Percentiles rank a stretch among this genome's conserved stretches.
Conservation (phyloP, 2,329 filamentous ascomycete genomes). For the Ophiostoma pallidulum region DNA sequence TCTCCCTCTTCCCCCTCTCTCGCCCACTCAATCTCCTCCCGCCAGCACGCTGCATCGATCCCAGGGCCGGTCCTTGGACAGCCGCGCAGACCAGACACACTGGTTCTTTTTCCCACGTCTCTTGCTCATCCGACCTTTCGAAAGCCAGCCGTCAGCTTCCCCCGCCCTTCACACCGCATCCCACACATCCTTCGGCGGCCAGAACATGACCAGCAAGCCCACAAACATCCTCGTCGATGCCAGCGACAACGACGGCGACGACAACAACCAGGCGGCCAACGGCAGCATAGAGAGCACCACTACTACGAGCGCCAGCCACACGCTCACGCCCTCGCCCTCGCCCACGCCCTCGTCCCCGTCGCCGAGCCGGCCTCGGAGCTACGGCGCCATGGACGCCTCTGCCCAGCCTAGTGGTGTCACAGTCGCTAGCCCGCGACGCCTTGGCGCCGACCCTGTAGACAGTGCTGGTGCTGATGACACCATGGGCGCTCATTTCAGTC, state of each 20-base stretch:
- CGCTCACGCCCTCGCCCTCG: no score
- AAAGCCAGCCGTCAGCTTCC: no score
- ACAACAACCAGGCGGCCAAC: not conserved
- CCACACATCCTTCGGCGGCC: not conserved
- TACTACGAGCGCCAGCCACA: no score
- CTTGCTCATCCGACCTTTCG: no score
- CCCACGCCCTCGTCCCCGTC: no score
- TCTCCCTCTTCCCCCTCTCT: not conserved
- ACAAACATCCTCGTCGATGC: not conserved
- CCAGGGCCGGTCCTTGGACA: slow-evolving; percentile 1
- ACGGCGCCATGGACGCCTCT: slow-evolving; percentile 10
- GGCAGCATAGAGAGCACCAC: not conserved
- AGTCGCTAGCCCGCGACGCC: slow-evolving; percentile 1
- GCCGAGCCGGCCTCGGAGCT: slow-evolving; percentile 12
- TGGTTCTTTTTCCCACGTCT: not conserved
- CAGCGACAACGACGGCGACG: not conserved
- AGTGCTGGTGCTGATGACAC: not conserved
- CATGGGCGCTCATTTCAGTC: no score
- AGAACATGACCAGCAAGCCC: slow-evolving; percentile 1
- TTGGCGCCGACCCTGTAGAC: slow-evolving; percentile 7
- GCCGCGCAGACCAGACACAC: not conserved
- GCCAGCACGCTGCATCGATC: not conserved
- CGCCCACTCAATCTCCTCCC: not conserved
- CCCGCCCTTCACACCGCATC: not conserved
- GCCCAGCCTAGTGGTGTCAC: slow-evolving; percentile 6